phyloP scores from a whole-genome alignment of 1,284 basidiomycete genomes.

The Takashimella tepidaria region DNA sequence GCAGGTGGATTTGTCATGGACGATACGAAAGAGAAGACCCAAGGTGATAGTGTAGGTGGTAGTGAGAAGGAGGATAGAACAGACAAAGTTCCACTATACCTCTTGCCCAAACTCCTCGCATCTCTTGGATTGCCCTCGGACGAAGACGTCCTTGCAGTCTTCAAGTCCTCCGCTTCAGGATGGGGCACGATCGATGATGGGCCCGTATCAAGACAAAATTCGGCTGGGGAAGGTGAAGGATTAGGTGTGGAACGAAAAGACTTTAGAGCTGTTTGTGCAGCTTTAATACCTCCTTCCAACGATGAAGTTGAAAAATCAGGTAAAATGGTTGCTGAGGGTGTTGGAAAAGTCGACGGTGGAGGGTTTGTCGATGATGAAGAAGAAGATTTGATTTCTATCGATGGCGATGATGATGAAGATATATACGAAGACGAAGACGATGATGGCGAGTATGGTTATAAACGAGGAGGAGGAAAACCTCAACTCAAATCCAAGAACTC shows the following conservation, averaged over 20 bases:
- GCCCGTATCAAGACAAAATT: too few species aligned
- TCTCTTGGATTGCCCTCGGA: slow-evolving; percentile 41
- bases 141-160: slow-evolving; percentile 44
- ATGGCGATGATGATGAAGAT: slow-evolving; percentile 9
- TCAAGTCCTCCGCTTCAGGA: slow-evolving; percentile 38
- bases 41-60: slow-evolving; percentile 17
- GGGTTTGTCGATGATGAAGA: slow-evolving; percentile 15
- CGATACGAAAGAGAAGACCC: slow-evolving; percentile 6
- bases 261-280: slow-evolving; percentile 43
- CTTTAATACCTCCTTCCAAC: slow-evolving; percentile 37
- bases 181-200: slow-evolving; percentile 32
- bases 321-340: slow-evolving; percentile 1
- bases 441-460: slow-evolving; percentile 20
- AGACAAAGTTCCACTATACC: slow-evolving; percentile 31
- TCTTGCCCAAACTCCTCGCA: slow-evolving; percentile 31
- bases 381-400: slow-evolving; percentile 26
- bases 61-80: slow-evolving; percentile 9
- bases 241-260: slow-evolving; percentile 29
- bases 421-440: slow-evolving; percentile 8
- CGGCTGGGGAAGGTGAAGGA: slow-evolving; percentile 6
- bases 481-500: slow-evolving; percentile 41
- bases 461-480: slow-evolving; percentile 32
- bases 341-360: slow-evolving; percentile 4
- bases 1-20: slow-evolving; percentile 23
- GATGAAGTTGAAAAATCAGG: slow-evolving; percentile 15